Conservation (phyloP, 306 rosid genomes). For the Cucurbita pepo region DNA sequence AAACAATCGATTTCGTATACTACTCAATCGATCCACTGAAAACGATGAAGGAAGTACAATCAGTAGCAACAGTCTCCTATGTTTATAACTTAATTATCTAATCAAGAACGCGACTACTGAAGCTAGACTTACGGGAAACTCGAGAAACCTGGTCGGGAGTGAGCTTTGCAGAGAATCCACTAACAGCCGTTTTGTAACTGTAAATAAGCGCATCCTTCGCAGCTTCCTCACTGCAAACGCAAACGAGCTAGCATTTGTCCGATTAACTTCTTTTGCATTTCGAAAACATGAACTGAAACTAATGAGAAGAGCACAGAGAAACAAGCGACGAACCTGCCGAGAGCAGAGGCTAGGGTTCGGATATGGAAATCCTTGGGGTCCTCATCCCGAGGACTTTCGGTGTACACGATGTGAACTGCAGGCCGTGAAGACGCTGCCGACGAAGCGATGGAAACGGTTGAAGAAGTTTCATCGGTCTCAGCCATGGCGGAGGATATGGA, state of each 20-base stretch:
- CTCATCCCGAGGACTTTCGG: constrained; percentile 45
- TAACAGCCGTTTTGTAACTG: constrained; percentile 72
- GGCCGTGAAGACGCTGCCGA: constrained; percentile 16
- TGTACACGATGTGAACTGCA: constrained; percentile 70
- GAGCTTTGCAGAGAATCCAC: constrained; percentile 93
- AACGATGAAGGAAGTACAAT: background rate
- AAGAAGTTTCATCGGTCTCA: constrained; percentile 40
- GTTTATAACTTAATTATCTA: background rate
- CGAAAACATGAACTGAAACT: background rate
- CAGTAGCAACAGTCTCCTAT: background rate
- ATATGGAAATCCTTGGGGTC: constrained; percentile 68
- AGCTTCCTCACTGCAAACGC: constrained; percentile 50
- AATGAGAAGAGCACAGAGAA: background rate
- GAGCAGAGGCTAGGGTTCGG: constrained; percentile 74
- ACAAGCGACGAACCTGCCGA: constrained; percentile 45
- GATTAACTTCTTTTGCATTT: background rate
- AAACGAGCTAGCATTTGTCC: background rate
- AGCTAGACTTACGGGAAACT: constrained; percentile 24
- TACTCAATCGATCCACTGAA: background rate
- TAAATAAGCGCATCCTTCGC: constrained; percentile 84
- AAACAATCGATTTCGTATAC: background rate
- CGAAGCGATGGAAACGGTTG: constrained; percentile 7
- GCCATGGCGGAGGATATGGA: constrained; percentile 25
- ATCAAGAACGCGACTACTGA: background rate
- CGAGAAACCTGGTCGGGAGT: constrained; percentile 42